A percentile compares a stretch with the other conserved stretches of the same genome.
These are phyloP conservation scores for Protomyces inundatus DNA, from an alignment of 1,139 yeast species.

Conservation along the genomic window DNA sequence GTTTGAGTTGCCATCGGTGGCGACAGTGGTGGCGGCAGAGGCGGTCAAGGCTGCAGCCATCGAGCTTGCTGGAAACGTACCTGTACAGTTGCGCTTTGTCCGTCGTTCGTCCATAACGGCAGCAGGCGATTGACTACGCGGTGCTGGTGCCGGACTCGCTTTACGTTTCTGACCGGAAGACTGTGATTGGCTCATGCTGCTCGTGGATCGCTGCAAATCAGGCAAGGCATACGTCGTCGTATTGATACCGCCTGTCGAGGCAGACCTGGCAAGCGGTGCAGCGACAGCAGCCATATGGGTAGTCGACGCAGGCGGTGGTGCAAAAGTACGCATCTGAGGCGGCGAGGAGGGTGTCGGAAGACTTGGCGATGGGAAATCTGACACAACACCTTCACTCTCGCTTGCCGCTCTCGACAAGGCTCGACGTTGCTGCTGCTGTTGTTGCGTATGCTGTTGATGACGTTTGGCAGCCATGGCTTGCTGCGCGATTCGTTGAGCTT, in stretches of 20 bases:
- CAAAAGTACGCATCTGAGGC: constrained; percentile 22
- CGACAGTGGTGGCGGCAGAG: neutral
- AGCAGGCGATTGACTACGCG: too few species aligned
- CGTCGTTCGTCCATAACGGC: too few species aligned
- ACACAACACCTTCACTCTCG: neutral
- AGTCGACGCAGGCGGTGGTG: constrained; percentile 13
- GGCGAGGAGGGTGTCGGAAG: constrained; percentile 22
- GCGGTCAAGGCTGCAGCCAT: neutral
- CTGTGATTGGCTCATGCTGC: neutral
- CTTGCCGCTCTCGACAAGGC: neutral
- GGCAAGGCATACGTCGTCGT: neutral
- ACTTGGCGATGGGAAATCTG: constrained; percentile 11
- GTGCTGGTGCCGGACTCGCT: neutral
- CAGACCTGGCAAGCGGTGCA: neutral
- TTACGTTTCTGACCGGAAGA: neutral
- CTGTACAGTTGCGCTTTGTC: neutral
- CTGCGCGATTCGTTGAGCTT: constrained; percentile 15
- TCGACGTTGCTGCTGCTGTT: constrained; percentile 3
- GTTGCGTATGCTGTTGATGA: neutral
- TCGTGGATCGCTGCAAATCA: neutral
- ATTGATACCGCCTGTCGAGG: neutral
- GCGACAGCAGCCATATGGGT: neutral
- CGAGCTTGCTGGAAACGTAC: neutral
- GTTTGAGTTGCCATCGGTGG: neutral
- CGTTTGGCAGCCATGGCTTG: constrained; percentile 18